Evolutionary conservation across 1,284 basidiomycete species (phyloP).

Genomic region (Melampsora allii-populina): DNA sequence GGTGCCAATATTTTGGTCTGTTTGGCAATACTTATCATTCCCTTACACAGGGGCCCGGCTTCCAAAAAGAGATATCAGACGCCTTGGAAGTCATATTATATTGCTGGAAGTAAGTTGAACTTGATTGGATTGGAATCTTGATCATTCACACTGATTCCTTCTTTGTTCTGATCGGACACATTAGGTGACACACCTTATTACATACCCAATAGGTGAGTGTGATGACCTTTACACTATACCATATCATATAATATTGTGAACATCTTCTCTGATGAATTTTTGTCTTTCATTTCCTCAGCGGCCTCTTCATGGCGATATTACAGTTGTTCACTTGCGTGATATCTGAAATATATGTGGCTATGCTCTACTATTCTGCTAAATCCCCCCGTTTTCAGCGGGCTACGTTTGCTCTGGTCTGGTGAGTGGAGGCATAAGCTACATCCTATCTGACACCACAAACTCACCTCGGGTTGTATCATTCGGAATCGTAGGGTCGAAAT

Average conservation of each 20-base stretch:
- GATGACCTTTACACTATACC: neutral
- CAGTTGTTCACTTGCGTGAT: neutral
- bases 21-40: constrained; percentile 11
- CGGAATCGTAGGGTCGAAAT: constrained; percentile 1
- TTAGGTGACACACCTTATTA: neutral
- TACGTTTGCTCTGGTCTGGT: constrained; percentile 3
- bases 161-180: neutral
- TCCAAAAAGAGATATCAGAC: neutral
- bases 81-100: neutral
- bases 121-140: too few species aligned
- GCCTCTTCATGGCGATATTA: neutral
- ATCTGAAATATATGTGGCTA: constrained; percentile 7
- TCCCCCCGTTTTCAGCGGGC: neutral
- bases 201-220: constrained; percentile 5
- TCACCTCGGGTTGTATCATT: neutral
- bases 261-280: neutral
- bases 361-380: neutral
- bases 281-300: neutral
- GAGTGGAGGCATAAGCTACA: neutral
- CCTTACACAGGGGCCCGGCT: neutral
- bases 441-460: neutral
- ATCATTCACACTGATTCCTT: too few species aligned
- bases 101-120: neutral
- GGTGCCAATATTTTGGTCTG: constrained; percentile 5
- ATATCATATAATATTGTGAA: neutral